Evolutionary conservation across 2,329 filamentous ascomycete genomes (phyloP).

Genomic region (Dothidotthia symphoricarpi): DNA sequence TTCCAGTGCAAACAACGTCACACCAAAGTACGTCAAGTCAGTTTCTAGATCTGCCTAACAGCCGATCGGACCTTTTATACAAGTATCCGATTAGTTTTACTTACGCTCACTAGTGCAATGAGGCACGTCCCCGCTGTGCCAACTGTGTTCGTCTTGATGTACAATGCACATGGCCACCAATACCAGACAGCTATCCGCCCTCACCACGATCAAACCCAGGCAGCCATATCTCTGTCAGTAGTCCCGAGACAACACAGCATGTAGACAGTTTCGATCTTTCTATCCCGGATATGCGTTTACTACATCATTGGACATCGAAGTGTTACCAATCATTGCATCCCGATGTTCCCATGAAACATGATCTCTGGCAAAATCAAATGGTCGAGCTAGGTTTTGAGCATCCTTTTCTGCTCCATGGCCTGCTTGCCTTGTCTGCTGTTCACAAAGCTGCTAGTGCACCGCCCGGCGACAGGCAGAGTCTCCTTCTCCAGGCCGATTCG

Average conservation of each 20-base stretch:
- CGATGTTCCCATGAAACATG: slow-evolving; percentile 8
- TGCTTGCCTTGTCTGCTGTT: slow-evolving; percentile 31
- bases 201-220: slow-evolving; percentile 18
- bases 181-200: slow-evolving; percentile 17
- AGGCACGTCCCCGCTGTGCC: slow-evolving; percentile 29
- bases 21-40: slow-evolving; percentile 25
- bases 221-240: slow-evolving; percentile 10
- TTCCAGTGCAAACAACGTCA: slow-evolving; percentile 35
- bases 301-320: slow-evolving; percentile 31
- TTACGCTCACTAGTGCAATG: slow-evolving; percentile 28
- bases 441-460: slow-evolving; percentile 26
- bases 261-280: slow-evolving; percentile 17
- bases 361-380: slow-evolving; percentile 20
- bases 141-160: slow-evolving; percentile 34
- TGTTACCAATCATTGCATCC: slow-evolving; percentile 22
- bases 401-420: slow-evolving; percentile 30
- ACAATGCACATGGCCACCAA: slow-evolving; percentile 29
- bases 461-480: slow-evolving; percentile 17
- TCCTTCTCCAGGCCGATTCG: slow-evolving; percentile 28
- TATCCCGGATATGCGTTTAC: slow-evolving; percentile 28
- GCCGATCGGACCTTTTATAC: slow-evolving; percentile 12
- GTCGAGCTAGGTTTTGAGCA: slow-evolving; percentile 29
- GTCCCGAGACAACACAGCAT: slow-evolving; percentile 4
- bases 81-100: too few species aligned
- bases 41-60: neutral